Percentiles rank a stretch among this genome's conserved stretches.
These are phyloP conservation scores for Wickerhamiella alocasiicola DNA, from an alignment of 805 yeast species.

Conservation along the genomic window DNA sequence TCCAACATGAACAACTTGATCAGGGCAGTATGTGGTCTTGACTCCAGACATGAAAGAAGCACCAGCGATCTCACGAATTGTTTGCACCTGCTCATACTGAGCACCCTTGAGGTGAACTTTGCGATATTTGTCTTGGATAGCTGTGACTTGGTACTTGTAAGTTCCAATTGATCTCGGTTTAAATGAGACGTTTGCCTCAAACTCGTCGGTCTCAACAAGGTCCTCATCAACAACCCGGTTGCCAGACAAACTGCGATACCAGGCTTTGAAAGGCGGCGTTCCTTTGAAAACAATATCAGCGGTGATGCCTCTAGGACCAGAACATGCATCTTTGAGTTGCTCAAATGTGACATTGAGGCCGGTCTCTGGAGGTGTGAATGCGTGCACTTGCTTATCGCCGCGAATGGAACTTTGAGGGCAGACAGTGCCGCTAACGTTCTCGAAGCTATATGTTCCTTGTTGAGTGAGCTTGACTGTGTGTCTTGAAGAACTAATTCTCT, in stretches of 20 bases:
- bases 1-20: slow-evolving; percentile 37
- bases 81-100: slow-evolving; percentile 23
- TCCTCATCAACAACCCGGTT: slow-evolving; percentile 24
- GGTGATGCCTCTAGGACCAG: slow-evolving; percentile 78
- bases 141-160: slow-evolving; percentile 68
- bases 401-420: slow-evolving; percentile 35
- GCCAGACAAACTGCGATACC: slow-evolving; percentile 41
- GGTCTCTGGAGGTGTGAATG: slow-evolving; percentile 50
- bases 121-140: slow-evolving; percentile 36
- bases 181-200: slow-evolving; percentile 48
- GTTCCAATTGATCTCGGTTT: slow-evolving; percentile 73
- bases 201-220: slow-evolving; percentile 24
- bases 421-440: slow-evolving; percentile 40
- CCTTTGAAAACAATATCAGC: slow-evolving; percentile 63
- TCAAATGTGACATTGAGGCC: slow-evolving; percentile 32
- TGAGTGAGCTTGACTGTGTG: slow-evolving; percentile 21
- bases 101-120: slow-evolving; percentile 19
- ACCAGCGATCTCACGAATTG: slow-evolving; percentile 29
- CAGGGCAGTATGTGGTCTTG: slow-evolving; percentile 34
- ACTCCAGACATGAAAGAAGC: slow-evolving; percentile 27
- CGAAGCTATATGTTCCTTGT: slow-evolving; percentile 57
- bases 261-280: slow-evolving; percentile 66
- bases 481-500: background rate
- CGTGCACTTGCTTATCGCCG: slow-evolving; percentile 41
- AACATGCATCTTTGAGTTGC: slow-evolving; percentile 72